Base-by-base conservation (phyloP, 306 rosid genomes). In the Dalbergia cochinchinensis region DNA sequence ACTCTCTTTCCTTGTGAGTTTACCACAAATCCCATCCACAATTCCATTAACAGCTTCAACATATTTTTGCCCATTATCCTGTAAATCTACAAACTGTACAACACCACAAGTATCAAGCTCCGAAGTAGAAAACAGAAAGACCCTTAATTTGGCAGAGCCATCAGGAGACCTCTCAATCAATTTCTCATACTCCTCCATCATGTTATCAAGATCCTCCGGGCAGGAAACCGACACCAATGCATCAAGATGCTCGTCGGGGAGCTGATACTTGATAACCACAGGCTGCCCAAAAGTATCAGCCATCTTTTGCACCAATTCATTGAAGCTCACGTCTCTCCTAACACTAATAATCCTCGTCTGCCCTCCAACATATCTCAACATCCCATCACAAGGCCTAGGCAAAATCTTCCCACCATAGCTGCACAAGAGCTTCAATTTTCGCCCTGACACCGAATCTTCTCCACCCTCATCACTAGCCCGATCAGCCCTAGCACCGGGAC, bases 171-270 rank as follows among this genome's bases (percentile, higher is more conserved):
- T 84, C 82, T 89, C 97, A 34, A 85, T 84, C 76, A 94, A 76
- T 79, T 87, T 94, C 78, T 90, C 95, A 80, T 85, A 94, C 84
- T 94, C 99, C 66, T 94, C 99, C 89, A 90, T 85, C 99, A 94
- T 92, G 85, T 91, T 94, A 53, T 92, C 99, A 82, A 94, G 91
- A 90, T 94, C 99, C 66, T 92, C 99, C 0, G 90, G 84, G 84
- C 97, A 90, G 9, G 99, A 92, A 84, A 94, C 91, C 14, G 97
- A 90, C 5, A 94, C 95, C 85, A 94, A 82, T 15, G 99, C 97
- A 83, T 94, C 99, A 48, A 94, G 99, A 81, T 94, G 98, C 92
- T 94, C 98, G 0, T 89, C 94, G 1, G 97, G 98, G n/a, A 94
- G 97, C 85, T 94, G 99, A 84, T 94, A 94, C 81, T 94, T 94